Evolutionary conservation across 768 basidiomycete species (phyloP).

Genomic region (Serendipita sp.): DNA sequence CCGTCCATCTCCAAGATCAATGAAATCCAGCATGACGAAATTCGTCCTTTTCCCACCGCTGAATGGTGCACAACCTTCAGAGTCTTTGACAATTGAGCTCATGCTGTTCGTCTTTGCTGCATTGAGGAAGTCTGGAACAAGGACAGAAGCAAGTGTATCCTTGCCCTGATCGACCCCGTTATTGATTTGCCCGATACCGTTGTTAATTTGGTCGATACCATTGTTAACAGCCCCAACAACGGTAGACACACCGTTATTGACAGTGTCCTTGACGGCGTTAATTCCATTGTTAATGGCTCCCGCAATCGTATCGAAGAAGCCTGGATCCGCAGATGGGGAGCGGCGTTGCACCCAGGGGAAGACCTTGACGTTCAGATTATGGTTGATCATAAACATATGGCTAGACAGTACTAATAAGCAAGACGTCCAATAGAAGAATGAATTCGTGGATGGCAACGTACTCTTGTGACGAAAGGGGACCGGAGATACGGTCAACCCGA

Average conservation of each 20-base stretch:
- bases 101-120: conserved; percentile 20
- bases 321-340: neutral
- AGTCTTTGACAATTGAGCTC: conserved; percentile 28
- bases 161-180: neutral
- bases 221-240: neutral
- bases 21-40: conserved; percentile 39
- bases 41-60: conserved; percentile 31
- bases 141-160: conserved; percentile 10
- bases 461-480: conserved; percentile 31
- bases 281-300: conserved; percentile 1
- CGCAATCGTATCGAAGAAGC: neutral
- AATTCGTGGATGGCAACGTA: neutral
- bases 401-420: neutral
- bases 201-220: neutral
- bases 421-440: neutral
- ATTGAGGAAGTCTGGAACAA: conserved; percentile 17
- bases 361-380: conserved; percentile 33
- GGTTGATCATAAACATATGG: conserved; percentile 46
- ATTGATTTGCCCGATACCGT: neutral
- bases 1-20: conserved; percentile 32
- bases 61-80: conserved; percentile 28
- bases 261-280: neutral
- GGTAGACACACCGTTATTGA: neutral
- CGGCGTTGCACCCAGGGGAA: conserved; percentile 12
- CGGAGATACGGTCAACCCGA: conserved; percentile 33